Conservation (phyloP, 768 basidiomycete species). For the Paxillus rubicundulus region DNA sequence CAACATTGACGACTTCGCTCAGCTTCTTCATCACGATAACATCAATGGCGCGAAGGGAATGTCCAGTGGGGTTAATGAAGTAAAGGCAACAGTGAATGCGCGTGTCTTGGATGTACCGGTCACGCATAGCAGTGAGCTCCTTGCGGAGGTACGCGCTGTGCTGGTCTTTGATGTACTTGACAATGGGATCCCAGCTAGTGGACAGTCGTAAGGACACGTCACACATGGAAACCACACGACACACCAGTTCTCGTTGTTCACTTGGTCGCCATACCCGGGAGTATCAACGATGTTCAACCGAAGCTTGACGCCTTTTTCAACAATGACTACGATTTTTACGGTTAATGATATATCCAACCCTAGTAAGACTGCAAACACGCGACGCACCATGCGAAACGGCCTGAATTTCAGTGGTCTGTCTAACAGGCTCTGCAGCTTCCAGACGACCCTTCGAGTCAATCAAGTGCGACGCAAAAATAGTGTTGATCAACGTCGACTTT, state of each 20-base stretch:
- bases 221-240: constrained; percentile 23
- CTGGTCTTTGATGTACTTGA: constrained; percentile 99
- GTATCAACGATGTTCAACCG: constrained; percentile 98
- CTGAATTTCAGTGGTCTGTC: constrained; percentile 97
- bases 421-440: constrained; percentile 81
- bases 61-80: constrained; percentile 99
- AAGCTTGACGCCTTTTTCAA: constrained; percentile 93
- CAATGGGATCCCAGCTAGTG: constrained; percentile 95
- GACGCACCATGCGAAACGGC: constrained; percentile 86
- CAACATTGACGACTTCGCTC: constrained; percentile 97
- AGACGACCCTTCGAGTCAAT: constrained; percentile 96
- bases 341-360: constrained; percentile 9
- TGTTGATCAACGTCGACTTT: constrained; percentile 98
- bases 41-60: constrained; percentile 93
- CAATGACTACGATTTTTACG: constrained; percentile 62
- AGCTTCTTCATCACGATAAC: constrained; percentile 99
- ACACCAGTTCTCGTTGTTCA: constrained; percentile 98
- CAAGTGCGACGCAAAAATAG: constrained; percentile 97
- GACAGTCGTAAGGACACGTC: constrained; percentile 1
- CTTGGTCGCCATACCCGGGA: constrained; percentile 96
- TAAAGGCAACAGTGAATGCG: constrained; percentile 97
- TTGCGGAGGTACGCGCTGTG: constrained; percentile 98
- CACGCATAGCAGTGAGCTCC: constrained; percentile 97
- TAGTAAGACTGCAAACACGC: background rate
- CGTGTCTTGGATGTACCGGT: constrained; percentile 97